These are phyloP conservation scores for Zoysia matrella DNA, from an alignment of 202 grass and related monocot genomes.

Conservation along the genomic window DNA sequence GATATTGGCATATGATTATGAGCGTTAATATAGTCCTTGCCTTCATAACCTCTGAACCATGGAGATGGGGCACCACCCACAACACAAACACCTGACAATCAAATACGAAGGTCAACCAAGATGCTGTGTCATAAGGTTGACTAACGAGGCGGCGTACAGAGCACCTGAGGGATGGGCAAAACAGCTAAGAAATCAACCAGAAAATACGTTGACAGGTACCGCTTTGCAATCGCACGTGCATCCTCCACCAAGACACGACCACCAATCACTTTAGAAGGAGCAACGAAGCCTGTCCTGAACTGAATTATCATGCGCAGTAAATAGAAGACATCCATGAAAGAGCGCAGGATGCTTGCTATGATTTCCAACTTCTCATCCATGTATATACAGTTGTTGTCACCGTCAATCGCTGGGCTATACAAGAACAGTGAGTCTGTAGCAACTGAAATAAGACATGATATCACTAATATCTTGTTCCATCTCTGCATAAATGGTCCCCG, in stretches of 20 bases:
- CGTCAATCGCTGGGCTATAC: slow-evolving; percentile 72
- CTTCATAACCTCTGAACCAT: slow-evolving; percentile 56
- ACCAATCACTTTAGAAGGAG: slow-evolving; percentile 77
- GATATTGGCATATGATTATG: slow-evolving; percentile 79
- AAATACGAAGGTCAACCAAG: slow-evolving; percentile 3
- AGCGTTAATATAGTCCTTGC: slow-evolving; percentile 68
- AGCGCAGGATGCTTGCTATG: slow-evolving; percentile 69
- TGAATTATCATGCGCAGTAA: slow-evolving; percentile 86
- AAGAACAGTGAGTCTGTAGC: slow-evolving; percentile 89
- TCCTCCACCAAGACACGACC: slow-evolving; percentile 75
- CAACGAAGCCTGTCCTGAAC: slow-evolving; percentile 92
- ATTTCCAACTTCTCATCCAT: slow-evolving; percentile 74
- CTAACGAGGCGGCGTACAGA: not conserved
- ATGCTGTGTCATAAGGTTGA: not conserved
- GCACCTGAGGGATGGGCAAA: slow-evolving; percentile 64
- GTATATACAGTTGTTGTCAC: slow-evolving; percentile 57
- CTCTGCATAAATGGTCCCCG: slow-evolving; percentile 86
- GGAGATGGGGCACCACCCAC: slow-evolving; percentile 59
- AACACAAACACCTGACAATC: slow-evolving; percentile 71
- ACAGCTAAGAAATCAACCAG: slow-evolving; percentile 84
- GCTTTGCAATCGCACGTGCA: slow-evolving; percentile 63
- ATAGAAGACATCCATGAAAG: slow-evolving; percentile 91
- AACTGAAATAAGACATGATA: slow-evolving; percentile 84
- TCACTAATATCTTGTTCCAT: slow-evolving; percentile 98
- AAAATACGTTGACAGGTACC: slow-evolving; percentile 80